phyloP scores from a whole-genome alignment of 768 basidiomycete genomes.

The Naganishia vishniacii region DNA sequence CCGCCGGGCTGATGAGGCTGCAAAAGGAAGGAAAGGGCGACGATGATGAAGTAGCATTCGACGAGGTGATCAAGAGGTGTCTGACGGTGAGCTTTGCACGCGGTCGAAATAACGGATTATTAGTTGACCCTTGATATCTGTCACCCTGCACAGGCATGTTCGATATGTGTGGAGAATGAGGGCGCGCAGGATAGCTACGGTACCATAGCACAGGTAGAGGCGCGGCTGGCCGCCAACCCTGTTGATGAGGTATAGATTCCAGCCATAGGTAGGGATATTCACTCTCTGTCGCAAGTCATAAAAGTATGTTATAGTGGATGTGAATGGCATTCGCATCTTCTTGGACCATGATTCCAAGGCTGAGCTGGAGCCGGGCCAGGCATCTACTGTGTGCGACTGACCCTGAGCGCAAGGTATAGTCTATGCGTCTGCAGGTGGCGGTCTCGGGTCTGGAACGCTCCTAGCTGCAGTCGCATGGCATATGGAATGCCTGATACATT shows the following conservation, averaged over 20 bases:
- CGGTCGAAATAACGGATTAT: neutral
- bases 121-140: neutral
- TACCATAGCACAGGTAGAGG: constrained; percentile 14
- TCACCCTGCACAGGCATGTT: constrained; percentile 37
- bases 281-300: too few relatives aligned
- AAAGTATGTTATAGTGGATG: too few relatives aligned
- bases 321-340: too few relatives aligned
- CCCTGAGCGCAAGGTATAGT: too few relatives aligned
- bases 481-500: too few relatives aligned
- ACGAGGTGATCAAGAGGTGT: constrained; percentile 36
- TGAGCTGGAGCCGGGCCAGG: too few relatives aligned
- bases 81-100: constrained; percentile 35
- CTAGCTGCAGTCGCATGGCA: too few relatives aligned
- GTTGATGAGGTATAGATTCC: neutral
- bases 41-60: constrained; percentile 27
- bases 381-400: too few relatives aligned
- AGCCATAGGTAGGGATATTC: too few relatives aligned
- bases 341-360: too few relatives aligned
- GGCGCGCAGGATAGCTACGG: constrained; percentile 44
- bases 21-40: neutral
- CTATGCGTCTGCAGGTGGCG: too few relatives aligned
- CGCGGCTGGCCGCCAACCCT: constrained; percentile 11
- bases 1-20: constrained; percentile 41
- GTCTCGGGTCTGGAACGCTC: too few relatives aligned
- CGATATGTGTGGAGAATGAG: constrained; percentile 46